Evolutionary conservation across 129 eudicot genomes (phyloP).

Genomic region (Chrysanthemum makinoi): DNA sequence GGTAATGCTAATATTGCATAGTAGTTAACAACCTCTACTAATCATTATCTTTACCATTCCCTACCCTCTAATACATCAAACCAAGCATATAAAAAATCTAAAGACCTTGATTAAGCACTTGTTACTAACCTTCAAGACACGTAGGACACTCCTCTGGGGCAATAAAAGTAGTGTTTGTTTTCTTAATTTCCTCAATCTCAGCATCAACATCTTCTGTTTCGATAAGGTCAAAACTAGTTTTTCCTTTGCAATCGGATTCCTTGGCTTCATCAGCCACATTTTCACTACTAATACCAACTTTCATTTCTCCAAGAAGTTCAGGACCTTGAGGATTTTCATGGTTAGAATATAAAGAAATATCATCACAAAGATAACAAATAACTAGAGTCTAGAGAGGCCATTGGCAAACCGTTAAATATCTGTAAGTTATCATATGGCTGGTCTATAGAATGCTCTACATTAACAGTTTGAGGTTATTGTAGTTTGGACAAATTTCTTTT

Average conservation of each 20-base stretch:
- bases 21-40: too few relatives aligned
- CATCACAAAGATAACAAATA: too few relatives aligned
- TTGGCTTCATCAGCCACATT: conserved; percentile 29
- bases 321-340: conserved; percentile 36
- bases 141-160: conserved; percentile 84
- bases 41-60: too few relatives aligned
- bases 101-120: conserved; percentile 2
- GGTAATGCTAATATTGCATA: too few relatives aligned
- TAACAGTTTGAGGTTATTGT: too few relatives aligned
- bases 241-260: conserved; percentile 24
- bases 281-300: conserved; percentile 29
- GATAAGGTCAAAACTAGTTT: background rate
- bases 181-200: conserved; percentile 61
- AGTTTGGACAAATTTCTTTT: too few relatives aligned
- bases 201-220: conserved; percentile 46
- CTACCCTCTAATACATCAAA: too few relatives aligned
- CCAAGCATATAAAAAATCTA: too few relatives aligned
- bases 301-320: conserved; percentile 37
- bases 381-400: too few relatives aligned
- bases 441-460: too few relatives aligned
- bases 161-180: conserved; percentile 38
- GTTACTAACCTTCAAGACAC: conserved; percentile 81
- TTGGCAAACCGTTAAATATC: too few relatives aligned
- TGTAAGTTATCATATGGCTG: too few relatives aligned
- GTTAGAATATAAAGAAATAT: background rate